Base-by-base conservation (phyloP, 2,329 filamentous ascomycete species). In the Fusarium xylarioides region DNA sequence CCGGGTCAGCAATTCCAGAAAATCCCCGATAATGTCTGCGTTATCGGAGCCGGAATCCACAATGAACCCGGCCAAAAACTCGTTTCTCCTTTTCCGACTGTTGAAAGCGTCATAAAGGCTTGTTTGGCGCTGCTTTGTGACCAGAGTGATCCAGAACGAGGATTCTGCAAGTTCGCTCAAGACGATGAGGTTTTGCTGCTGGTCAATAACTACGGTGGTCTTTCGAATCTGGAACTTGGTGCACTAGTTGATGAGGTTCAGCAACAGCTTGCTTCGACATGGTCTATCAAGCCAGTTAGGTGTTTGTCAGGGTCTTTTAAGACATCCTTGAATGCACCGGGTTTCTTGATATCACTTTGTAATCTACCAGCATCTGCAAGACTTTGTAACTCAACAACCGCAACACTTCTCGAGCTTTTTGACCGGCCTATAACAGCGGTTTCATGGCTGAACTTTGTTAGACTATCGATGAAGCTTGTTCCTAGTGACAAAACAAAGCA, bases 191-290 rank as follows among this genome's bases (percentile, higher is more conserved):
- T 11, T 2, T 1, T 43, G 0, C 40, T 43, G 15, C n/a, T 43
- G 1, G n/a, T 23, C 15, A 43, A 43, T 11, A 43, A 43, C 2
- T 43, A 43, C 10, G 40, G 40, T 23, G 40, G 40, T 9, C 40
- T 43, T 1, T 43, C n/a, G 1, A 43, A 18, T 5, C 10, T 43
- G 10, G 40, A 43, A 7, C 40, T 43, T 1, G 40, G 40, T 43
- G 40, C 40, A 0, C 16, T 43, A 0, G 40, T 43, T 3, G 40
- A 43, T 15, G 40, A 43, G 0, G n/a, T 43, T 23, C n/a, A 23
- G 11, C n/a, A 43, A 23, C 40, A 23, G 6, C 40, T 43, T 43
- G 40, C 10, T 23, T 18, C n/a, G 7, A 23, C 10, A 1, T 43
- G 40, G 40, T 43, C 10, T 5, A 43, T 43, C 0, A 10, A 7